A percentile compares a stretch with the other conserved stretches of the same genome.
These are phyloP conservation scores for Carex cristatella DNA, from an alignment of 176 grass and related monocot genomes.

Conservation along the genomic window DNA sequence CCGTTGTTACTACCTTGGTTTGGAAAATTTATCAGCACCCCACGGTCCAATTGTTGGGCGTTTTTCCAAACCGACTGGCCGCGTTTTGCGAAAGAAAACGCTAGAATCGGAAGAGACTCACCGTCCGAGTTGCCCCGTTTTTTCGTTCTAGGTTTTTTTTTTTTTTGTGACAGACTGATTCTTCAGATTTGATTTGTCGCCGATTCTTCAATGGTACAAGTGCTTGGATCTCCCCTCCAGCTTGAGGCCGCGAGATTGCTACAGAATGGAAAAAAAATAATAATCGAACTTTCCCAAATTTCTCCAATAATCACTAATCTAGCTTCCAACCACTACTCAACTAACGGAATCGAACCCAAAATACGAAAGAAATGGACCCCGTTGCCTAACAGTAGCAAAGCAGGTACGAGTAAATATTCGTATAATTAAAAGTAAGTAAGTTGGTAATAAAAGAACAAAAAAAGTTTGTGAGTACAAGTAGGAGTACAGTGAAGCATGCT, in stretches of 20 bases:
- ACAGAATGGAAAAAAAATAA: background rate
- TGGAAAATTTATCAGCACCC: background rate
- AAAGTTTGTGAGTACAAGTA: constrained; percentile 15
- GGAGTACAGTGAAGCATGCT: constrained; percentile 24
- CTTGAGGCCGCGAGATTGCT: background rate
- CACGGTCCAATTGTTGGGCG: background rate
- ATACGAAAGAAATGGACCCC: background rate
- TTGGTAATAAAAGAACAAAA: background rate
- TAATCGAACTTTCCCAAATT: constrained; percentile 17
- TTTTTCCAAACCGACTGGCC: background rate
- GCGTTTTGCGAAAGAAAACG: background rate
- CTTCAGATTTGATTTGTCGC: too few relatives aligned
- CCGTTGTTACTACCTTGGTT: background rate
- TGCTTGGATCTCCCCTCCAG: constrained; percentile 5
- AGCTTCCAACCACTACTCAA: constrained; percentile 19
- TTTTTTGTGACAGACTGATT: too few relatives aligned
- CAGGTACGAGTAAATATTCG: constrained; percentile 17
- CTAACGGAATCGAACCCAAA: constrained; percentile 13
- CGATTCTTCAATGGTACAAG: background rate
- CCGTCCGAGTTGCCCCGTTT: background rate
- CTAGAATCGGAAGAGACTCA: background rate
- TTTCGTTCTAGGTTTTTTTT: background rate
- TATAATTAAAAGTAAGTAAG: background rate
- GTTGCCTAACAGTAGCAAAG: background rate
- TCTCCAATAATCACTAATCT: constrained; percentile 12